Conservation (phyloP, 441 rosid species). For the Cnidoscolus chayamansa region DNA sequence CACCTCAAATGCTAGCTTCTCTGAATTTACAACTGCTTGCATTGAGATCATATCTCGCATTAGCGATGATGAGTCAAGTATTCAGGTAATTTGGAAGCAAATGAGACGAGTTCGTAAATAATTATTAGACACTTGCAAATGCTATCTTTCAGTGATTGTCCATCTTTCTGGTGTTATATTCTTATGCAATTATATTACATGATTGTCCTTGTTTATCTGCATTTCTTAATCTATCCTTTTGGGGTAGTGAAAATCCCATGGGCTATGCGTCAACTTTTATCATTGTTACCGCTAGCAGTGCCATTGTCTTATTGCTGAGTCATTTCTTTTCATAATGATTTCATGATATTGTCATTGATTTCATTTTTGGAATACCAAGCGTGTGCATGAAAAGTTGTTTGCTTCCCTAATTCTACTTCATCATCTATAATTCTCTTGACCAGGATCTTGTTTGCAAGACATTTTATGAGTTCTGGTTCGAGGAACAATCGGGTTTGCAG, state of each 20-base stretch:
- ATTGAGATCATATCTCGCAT: slow-evolving; percentile 91
- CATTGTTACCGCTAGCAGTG: not conserved
- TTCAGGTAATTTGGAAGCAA: slow-evolving; percentile 60
- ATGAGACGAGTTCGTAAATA: not conserved
- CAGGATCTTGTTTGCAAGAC: slow-evolving; percentile 99
- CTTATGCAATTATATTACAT: not conserved
- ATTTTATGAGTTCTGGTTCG: slow-evolving; percentile 98
- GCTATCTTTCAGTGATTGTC: not conserved
- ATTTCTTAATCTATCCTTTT: not conserved
- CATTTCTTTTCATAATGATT: not conserved
- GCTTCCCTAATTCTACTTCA: slow-evolving; percentile 12
- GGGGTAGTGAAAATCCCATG: not conserved
- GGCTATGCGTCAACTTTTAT: not conserved
- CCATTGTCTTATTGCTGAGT: not conserved
- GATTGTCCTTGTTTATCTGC: not conserved
- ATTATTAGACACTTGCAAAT: not conserved
- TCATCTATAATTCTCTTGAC: slow-evolving; percentile 18
- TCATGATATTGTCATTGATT: not conserved
- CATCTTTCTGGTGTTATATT: not conserved
- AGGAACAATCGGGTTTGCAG: slow-evolving; percentile 78
- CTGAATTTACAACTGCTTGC: slow-evolving; percentile 89
- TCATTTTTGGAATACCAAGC: not conserved
- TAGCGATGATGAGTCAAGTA: slow-evolving; percentile 92
- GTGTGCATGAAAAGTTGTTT: slow-evolving; percentile 7
- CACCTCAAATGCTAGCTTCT: slow-evolving; percentile 76